Conservation (phyloP, 768 basidiomycete species). For the Leccinum aurantiacum region DNA sequence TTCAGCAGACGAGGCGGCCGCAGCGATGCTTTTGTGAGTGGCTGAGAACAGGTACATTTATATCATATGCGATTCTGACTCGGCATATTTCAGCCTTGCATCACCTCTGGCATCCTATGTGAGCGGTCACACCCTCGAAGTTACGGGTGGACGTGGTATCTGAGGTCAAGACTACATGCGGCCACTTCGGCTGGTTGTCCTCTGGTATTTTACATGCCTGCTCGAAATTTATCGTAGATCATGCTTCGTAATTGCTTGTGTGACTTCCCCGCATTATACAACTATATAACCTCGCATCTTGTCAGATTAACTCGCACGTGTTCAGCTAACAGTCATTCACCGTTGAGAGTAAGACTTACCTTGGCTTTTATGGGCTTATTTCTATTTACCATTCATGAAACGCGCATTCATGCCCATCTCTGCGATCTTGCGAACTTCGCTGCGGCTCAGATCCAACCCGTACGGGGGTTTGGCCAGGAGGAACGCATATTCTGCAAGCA, state of each 20-base stretch:
- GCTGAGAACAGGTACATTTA: not conserved
- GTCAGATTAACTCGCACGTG: not conserved
- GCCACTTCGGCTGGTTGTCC: not conserved
- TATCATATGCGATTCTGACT: slow-evolving; percentile 6
- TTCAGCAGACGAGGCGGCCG: slow-evolving; percentile 74
- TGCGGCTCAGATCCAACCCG: slow-evolving; percentile 66
- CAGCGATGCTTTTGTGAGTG: slow-evolving; percentile 72
- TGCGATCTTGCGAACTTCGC: slow-evolving; percentile 56
- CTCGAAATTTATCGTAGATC: not conserved
- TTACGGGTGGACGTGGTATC: slow-evolving; percentile 80
- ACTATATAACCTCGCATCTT: not conserved
- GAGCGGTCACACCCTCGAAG: slow-evolving; percentile 80
- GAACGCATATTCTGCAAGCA: slow-evolving; percentile 77
- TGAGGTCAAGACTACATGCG: slow-evolving; percentile 27
- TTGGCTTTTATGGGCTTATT: not conserved
- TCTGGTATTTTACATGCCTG: not conserved
- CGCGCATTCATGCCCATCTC: slow-evolving; percentile 55
- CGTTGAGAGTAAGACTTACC: not conserved
- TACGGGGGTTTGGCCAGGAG: slow-evolving; percentile 69
- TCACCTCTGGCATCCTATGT: slow-evolving; percentile 81
- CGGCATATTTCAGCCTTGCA: slow-evolving; percentile 50
- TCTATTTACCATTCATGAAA: slow-evolving; percentile 10
- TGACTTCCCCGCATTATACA: not conserved
- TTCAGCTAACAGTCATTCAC: not conserved
- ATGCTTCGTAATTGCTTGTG: not conserved